Percentiles rank a stretch among this genome's conserved stretches.
Evolutionary conservation across 371 early-diverging fungal genomes (phyloP).

Genomic region (Funneliformis caledonium): DNA sequence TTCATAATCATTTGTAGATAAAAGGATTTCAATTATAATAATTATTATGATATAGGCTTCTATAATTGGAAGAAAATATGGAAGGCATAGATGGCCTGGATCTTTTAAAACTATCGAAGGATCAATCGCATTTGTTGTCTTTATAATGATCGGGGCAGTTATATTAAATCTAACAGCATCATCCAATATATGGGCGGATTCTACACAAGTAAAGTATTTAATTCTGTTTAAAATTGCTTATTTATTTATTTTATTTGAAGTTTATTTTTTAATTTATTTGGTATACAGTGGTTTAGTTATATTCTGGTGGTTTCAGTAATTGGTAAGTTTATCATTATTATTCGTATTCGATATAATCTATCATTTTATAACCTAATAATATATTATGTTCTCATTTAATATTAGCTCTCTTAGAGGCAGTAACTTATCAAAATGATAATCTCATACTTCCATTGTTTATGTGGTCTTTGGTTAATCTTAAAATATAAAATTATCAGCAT

Average conservation of each 20-base stretch:
- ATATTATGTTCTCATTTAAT: constrained; percentile 44
- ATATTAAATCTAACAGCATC: constrained; percentile 6
- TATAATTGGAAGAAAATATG: constrained; percentile 76
- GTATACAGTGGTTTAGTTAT: constrained; percentile 20
- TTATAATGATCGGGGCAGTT: constrained; percentile 59
- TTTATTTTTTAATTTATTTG: not conserved
- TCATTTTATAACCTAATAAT: constrained; percentile 43
- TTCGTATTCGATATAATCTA: constrained; percentile 38
- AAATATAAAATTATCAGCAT: not conserved
- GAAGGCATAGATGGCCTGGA: constrained; percentile 74
- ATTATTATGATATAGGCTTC: constrained; percentile 66
- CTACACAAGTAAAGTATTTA: not conserved
- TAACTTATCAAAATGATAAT: constrained; percentile 79
- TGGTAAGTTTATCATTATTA: constrained; percentile 45
- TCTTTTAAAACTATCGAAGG: constrained; percentile 89
- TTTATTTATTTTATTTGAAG: constrained; percentile 38
- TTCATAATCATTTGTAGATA: not conserved
- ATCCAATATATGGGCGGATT: not conserved
- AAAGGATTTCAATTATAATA: constrained; percentile 12
- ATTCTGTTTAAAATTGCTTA: constrained; percentile 38
- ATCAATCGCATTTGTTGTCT: constrained; percentile 75
- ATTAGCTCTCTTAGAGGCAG: constrained; percentile 62
- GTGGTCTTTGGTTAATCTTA: constrained; percentile 16
- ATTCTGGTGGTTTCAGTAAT: constrained; percentile 44
- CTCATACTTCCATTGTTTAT: constrained; percentile 63